These are phyloP conservation scores for Chiua virens DNA, from an alignment of 768 basidiomycete genomes.

Conservation along the genomic window DNA sequence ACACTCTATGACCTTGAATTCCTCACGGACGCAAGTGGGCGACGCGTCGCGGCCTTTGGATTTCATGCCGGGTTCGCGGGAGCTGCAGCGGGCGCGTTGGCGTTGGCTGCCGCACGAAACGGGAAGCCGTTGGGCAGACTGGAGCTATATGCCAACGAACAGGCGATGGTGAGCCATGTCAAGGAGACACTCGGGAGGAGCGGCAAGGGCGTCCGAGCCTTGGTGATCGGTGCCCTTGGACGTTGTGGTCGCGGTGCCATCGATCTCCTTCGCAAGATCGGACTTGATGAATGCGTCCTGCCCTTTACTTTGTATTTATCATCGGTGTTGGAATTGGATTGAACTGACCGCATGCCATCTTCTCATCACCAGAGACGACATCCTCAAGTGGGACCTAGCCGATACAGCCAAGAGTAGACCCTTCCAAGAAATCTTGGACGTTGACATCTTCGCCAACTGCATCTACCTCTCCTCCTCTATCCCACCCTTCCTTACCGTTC, in stretches of 20 bases:
- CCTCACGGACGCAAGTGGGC: conserved; percentile 76
- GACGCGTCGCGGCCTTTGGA: conserved; percentile 96
- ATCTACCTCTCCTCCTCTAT: conserved; percentile 91
- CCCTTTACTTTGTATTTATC: neutral
- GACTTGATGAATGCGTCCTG: conserved; percentile 80
- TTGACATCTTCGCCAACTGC: conserved; percentile 98
- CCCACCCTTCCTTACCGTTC: conserved; percentile 83
- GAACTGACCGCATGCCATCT: conserved; percentile 29
- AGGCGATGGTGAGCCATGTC: conserved; percentile 77
- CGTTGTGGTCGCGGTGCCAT: conserved; percentile 95
- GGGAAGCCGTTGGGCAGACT: conserved; percentile 64
- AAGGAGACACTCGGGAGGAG: conserved; percentile 62
- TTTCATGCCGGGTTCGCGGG: conserved; percentile 99
- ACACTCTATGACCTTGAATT: conserved; percentile 96
- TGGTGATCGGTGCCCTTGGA: conserved; percentile 96
- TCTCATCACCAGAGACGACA: conserved; percentile 65
- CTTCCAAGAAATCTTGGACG: conserved; percentile 92
- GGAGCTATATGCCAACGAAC: conserved; percentile 43
- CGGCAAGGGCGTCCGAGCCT: conserved; percentile 74
- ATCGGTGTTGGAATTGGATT: neutral
- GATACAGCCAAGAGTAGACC: conserved; percentile 98
- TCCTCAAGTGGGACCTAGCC: conserved; percentile 95
- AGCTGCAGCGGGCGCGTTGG: conserved; percentile 87
- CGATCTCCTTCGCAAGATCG: conserved; percentile 93
- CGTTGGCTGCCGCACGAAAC: conserved; percentile 63